Conservation (phyloP, 2,329 filamentous ascomycete genomes). For the Pezicula rhizophila region DNA sequence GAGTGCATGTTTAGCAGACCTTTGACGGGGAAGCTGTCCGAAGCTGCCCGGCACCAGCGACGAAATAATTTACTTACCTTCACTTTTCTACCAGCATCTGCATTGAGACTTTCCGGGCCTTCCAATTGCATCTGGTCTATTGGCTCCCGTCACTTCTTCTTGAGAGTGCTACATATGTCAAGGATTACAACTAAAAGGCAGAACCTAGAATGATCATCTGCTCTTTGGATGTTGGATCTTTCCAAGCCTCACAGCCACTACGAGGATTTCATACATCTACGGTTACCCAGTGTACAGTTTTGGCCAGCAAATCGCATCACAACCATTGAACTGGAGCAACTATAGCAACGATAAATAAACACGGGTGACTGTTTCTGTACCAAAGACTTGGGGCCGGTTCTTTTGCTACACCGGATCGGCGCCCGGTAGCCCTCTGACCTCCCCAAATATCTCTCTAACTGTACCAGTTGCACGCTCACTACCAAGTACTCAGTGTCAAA, state of each 20-base stretch:
- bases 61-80: slow-evolving; percentile 1
- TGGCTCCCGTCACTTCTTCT: slow-evolving; percentile 2
- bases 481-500: no score
- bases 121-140: slow-evolving; percentile 1
- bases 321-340: no score
- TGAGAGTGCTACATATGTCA: not conserved
- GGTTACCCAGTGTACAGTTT: not conserved
- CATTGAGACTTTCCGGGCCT: slow-evolving; percentile 1
- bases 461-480: no score
- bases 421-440: no score
- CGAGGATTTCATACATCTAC: slow-evolving; percentile 4
- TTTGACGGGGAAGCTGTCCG: no score
- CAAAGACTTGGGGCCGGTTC: no score
- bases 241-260: slow-evolving; percentile 6
- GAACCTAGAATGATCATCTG: slow-evolving; percentile 13
- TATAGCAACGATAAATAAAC: no score
- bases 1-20: no score
- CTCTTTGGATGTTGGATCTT: not conserved
- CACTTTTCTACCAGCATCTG: not conserved
- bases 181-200: no score
- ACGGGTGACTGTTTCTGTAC: no score
- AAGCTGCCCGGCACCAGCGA: not conserved
- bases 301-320: not conserved
- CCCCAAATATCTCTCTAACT: no score
- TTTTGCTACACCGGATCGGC: no score